Base-by-base conservation (phyloP, 768 basidiomycete species). In the Lactarius sp. region DNA sequence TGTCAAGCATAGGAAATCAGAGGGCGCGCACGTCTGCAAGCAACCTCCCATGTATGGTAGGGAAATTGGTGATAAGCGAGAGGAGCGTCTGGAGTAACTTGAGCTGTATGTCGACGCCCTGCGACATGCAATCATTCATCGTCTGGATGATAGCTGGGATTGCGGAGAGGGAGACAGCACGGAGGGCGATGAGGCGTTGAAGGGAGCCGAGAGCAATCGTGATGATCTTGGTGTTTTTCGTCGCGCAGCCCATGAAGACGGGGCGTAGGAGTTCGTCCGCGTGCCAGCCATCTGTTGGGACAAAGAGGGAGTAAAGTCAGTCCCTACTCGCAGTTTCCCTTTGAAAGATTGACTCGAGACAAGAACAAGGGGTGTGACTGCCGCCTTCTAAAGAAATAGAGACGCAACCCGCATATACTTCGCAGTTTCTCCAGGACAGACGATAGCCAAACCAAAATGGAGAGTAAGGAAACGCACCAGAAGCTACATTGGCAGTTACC, bases 81-180 rank as follows among this genome's bases (percentile, higher is more conserved):
- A 97, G 85, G 9, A 98, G 81, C 0, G 93, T 95, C 73, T 98
- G 95, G 0, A 98, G 80, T 33, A 98, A 91, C 56, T 91, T 88
- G 44, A 98, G 81, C 72, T 98, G 97, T 33, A 98, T 97, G 72
- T 99, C 97, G 36, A 98, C 95, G 6, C 94, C 97, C 72, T 96
- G 94, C 34, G 84, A 87, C 78, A 96, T 85, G 18, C 92, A 92
- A 66, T 91, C 87, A 61, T 80, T 84, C 84, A 99, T 88, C 0
- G 89, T 96, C 51, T 76, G 83, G 69, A 98, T 82, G 56, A 98
- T 90, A 41, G 84, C 73, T 1, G 91, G 85, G 0, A 96, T 88
- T 0, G 87, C 84, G 2, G 84, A 85, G 73, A 88, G 85, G 0
- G 89, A 90, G 1, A 96, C 91, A 22, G 91, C 92, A 73, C 87